Evolutionary conservation across 2,329 filamentous ascomycete species (phyloP).

Genomic region (Colletotrichum sp.): DNA sequence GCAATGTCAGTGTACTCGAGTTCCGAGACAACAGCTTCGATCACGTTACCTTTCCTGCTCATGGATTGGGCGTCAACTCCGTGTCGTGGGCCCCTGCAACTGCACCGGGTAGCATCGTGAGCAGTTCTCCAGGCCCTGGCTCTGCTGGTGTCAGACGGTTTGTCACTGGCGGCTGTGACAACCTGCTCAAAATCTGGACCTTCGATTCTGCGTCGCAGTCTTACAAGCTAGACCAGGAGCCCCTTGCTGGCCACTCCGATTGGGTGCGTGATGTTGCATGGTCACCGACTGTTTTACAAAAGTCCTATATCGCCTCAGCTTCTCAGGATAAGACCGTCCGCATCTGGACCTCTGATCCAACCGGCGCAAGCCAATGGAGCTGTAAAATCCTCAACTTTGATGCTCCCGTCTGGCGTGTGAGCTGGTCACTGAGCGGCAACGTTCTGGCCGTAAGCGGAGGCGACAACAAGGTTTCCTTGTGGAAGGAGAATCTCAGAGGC

Average conservation of each 20-base stretch:
- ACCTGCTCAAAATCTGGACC: constrained; percentile 90
- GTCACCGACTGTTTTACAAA: constrained; percentile 93
- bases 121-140: constrained; percentile 66
- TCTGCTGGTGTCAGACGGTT: constrained; percentile 77
- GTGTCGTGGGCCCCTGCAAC: constrained; percentile 94
- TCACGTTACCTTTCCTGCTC: constrained; percentile 87
- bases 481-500: constrained; percentile 97
- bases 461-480: constrained; percentile 96
- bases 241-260: constrained; percentile 84
- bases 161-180: constrained; percentile 94
- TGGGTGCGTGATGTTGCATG: constrained; percentile 98
- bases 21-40: constrained; percentile 97
- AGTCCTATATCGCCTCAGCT: constrained; percentile 95
- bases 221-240: constrained; percentile 66
- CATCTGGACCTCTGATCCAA: constrained; percentile 87
- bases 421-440: constrained; percentile 97
- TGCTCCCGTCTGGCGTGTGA: constrained; percentile 90
- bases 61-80: constrained; percentile 93
- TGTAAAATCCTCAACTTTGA: constrained; percentile 88
- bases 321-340: constrained; percentile 96
- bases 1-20: constrained; percentile 90
- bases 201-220: constrained; percentile 69
- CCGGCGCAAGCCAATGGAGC: constrained; percentile 76
- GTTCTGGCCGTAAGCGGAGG: constrained; percentile 91
- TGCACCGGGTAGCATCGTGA: constrained; percentile 83